Evolutionary conservation across 495 filamentous ascomycete species (phyloP).

Genomic region (Aspergillus nanangensis): DNA sequence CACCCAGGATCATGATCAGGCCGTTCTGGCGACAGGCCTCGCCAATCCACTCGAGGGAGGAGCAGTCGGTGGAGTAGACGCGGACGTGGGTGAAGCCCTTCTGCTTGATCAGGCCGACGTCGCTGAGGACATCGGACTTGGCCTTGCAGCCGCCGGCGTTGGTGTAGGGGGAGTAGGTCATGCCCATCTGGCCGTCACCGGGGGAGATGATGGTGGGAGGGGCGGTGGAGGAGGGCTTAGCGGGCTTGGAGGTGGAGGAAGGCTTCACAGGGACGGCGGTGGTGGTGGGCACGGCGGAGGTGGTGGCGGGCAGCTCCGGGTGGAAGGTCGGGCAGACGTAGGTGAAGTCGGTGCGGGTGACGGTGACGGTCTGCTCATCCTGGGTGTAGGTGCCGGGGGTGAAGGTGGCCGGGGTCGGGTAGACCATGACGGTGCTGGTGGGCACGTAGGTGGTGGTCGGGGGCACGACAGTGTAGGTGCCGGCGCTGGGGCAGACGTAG

Average conservation of each 20-base stretch:
- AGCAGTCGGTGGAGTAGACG: slow-evolving; percentile 91
- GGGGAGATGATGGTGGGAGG: slow-evolving; percentile 13
- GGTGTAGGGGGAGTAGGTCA: slow-evolving; percentile 88
- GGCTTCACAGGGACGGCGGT: slow-evolving; percentile 15
- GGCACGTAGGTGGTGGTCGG: slow-evolving; percentile 59
- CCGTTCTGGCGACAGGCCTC: slow-evolving; percentile 54
- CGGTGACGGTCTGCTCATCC: slow-evolving; percentile 59
- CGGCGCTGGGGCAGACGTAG: slow-evolving; percentile 72
- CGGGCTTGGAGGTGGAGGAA: slow-evolving; percentile 11
- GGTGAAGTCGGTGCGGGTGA: slow-evolving; percentile 64
- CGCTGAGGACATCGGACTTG: slow-evolving; percentile 50
- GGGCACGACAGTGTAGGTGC: slow-evolving; percentile 72
- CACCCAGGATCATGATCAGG: slow-evolving; percentile 76
- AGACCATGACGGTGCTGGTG: slow-evolving; percentile 52
- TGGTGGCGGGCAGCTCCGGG: slow-evolving; percentile 20
- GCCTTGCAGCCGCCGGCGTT: slow-evolving; percentile 61
- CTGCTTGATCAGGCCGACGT: slow-evolving; percentile 63
- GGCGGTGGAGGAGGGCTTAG: slow-evolving; percentile 13
- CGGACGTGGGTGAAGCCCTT: slow-evolving; percentile 80
- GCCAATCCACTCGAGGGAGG: slow-evolving; percentile 69
- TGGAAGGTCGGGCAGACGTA: slow-evolving; percentile 68
- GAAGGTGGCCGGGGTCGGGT: slow-evolving; percentile 62
- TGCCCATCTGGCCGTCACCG: slow-evolving; percentile 65
- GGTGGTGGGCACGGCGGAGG: slow-evolving; percentile 15
- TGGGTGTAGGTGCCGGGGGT: slow-evolving; percentile 72